Percentiles rank a stretch among this genome's conserved stretches.
Conservation (phyloP, 1,284 basidiomycete species). For the Amylostereum chailletii region DNA sequence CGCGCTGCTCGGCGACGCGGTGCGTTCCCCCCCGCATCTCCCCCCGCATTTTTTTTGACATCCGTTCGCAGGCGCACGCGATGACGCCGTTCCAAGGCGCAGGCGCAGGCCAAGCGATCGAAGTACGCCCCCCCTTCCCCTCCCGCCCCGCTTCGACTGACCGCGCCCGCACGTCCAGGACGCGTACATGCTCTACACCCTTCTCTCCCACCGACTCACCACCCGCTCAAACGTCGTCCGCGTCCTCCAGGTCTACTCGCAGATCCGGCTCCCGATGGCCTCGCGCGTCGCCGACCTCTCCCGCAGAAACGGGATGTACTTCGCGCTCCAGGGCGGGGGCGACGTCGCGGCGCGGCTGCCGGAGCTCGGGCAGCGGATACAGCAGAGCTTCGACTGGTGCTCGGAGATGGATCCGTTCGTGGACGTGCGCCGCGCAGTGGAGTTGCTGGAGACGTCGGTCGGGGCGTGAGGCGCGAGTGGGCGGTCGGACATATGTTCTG, state of each 20-base stretch:
- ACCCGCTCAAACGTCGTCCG: constrained; percentile 24
- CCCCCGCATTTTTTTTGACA: not conserved
- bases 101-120: constrained; percentile 48
- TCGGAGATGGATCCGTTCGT: not conserved
- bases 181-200: constrained; percentile 29
- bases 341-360: not conserved
- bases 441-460: not conserved
- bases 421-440: not conserved
- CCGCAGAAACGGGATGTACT: constrained; percentile 19
- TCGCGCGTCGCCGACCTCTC: constrained; percentile 21
- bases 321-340: not conserved
- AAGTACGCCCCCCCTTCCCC: constrained; percentile 24
- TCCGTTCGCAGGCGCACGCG: constrained; percentile 33
- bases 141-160: not conserved
- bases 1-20: constrained; percentile 43
- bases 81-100: constrained; percentile 47
- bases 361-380: not conserved
- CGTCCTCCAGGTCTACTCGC: constrained; percentile 31
- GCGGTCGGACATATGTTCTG: too few relatives aligned
- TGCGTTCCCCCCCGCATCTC: constrained; percentile 12
- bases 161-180: constrained; percentile 18
- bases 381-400: not conserved
- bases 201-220: constrained; percentile 32
- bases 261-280: constrained; percentile 31
- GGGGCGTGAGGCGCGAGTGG: too few relatives aligned